Conservation (phyloP, 495 filamentous ascomycete genomes). For the Xylaria flabelliformis region DNA sequence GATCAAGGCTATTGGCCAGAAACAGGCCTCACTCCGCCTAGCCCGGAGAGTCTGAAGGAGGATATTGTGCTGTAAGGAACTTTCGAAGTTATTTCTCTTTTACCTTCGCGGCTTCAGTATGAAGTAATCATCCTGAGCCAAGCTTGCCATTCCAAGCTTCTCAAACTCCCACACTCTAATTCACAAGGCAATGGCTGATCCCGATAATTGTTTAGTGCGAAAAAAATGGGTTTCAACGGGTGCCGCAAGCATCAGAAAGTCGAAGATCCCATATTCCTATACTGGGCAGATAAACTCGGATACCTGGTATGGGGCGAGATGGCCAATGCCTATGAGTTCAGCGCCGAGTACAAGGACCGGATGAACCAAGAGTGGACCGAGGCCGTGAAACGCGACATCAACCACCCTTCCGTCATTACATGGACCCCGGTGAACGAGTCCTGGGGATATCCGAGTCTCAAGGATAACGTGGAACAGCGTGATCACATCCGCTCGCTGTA, state of each 20-base stretch:
- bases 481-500: slow-evolving; percentile 65
- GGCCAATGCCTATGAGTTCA: slow-evolving; percentile 55
- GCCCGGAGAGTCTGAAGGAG: slow-evolving; percentile 56
- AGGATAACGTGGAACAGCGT: slow-evolving; percentile 58
- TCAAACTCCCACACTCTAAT: not conserved
- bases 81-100: not conserved
- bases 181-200: not conserved
- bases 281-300: slow-evolving; percentile 45
- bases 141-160: not conserved
- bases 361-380: slow-evolving; percentile 64
- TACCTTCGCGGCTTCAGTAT: not conserved
- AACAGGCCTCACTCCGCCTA: slow-evolving; percentile 62
- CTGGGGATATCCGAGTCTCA: slow-evolving; percentile 63
- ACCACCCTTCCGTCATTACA: slow-evolving; percentile 64
- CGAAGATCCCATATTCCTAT: slow-evolving; percentile 45
- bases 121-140: not conserved
- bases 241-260: slow-evolving; percentile 63
- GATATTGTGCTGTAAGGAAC: slow-evolving; percentile 53
- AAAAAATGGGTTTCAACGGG: slow-evolving; percentile 65
- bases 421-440: slow-evolving; percentile 70
- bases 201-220: slow-evolving; percentile 35
- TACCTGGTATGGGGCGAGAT: slow-evolving; percentile 48
- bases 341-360: slow-evolving; percentile 56
- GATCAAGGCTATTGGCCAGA: slow-evolving; percentile 71
- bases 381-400: slow-evolving; percentile 63